Conservation (phyloP, 169 alveolate genomes). For the Plasmodium inui region DNA sequence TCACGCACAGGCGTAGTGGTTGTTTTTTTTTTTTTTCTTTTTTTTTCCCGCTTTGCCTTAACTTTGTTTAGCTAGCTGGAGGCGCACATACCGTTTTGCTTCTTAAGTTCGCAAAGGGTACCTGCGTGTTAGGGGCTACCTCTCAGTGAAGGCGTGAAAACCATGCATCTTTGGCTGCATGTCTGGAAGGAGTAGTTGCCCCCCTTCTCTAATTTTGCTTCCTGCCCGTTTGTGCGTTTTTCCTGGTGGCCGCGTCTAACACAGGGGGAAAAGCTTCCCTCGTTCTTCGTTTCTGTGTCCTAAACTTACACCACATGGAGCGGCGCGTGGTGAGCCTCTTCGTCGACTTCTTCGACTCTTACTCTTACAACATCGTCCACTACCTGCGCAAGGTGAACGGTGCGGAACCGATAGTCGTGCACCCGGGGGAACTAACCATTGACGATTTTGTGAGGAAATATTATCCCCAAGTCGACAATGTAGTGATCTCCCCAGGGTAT, state of each 20-base stretch:
- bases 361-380: constrained; percentile 46
- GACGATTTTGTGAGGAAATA: constrained; percentile 18
- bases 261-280: not conserved
- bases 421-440: constrained; percentile 19
- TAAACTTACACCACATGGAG: not conserved
- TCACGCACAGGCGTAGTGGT: not conserved
- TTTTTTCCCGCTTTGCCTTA: not conserved
- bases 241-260: not conserved
- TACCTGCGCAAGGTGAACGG: constrained; percentile 26
- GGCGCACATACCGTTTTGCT: not conserved
- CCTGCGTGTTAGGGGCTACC: not conserved
- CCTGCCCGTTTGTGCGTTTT: not conserved
- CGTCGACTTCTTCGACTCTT: constrained; percentile 43
- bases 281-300: not conserved
- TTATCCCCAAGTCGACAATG: constrained; percentile 31
- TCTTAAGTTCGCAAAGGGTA: not conserved
- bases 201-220: not conserved
- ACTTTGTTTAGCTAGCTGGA: not conserved
- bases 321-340: constrained; percentile 15
- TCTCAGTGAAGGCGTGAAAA: not conserved
- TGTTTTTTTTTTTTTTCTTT: no score
- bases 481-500: constrained; percentile 54
- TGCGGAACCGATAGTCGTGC: constrained; percentile 15
- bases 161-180: not conserved
- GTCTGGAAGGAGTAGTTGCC: not conserved